Evolutionary conservation across 2,329 filamentous ascomycete genomes (phyloP).

Genomic region (Cadophora gregata): DNA sequence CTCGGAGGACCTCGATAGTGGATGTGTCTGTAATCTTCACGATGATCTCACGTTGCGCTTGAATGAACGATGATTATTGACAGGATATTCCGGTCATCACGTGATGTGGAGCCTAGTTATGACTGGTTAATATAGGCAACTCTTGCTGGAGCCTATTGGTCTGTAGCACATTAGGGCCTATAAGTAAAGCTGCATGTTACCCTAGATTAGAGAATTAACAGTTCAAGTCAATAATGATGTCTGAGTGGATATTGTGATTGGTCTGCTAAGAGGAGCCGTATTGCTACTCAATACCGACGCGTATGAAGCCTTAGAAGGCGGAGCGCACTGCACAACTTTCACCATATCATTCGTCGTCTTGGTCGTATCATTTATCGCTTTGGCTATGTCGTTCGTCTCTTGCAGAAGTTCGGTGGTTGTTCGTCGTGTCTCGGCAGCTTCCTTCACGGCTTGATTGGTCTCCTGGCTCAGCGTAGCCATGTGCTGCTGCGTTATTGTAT

Average conservation of each 20-base stretch:
- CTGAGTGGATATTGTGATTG: constrained; percentile 32
- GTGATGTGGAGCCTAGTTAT: constrained; percentile 11
- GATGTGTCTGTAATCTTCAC: constrained; percentile 30
- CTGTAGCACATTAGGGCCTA: constrained; percentile 4
- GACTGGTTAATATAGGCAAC: constrained; percentile 13
- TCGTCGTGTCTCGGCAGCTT: constrained; percentile 10
- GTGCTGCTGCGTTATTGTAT: constrained; percentile 17
- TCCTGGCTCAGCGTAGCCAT: constrained; percentile 20
- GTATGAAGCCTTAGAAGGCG: constrained; percentile 7
- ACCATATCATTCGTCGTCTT: constrained; percentile 14
- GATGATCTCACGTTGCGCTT: constrained; percentile 35
- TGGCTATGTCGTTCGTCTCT: constrained; percentile 21
- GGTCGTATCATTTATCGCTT: constrained; percentile 9
- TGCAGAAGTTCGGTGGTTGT: constrained; percentile 18
- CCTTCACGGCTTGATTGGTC: constrained; percentile 20
- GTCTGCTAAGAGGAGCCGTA: constrained; percentile 25
- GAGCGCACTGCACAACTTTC: constrained; percentile 7
- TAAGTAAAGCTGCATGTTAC: constrained; percentile 11
- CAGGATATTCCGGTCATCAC: constrained; percentile 12
- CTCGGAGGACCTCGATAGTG: constrained; percentile 31
- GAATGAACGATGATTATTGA: constrained; percentile 24
- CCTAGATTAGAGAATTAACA: constrained; percentile 11
- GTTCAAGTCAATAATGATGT: constrained; percentile 17
- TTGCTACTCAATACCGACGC: constrained; percentile 15
- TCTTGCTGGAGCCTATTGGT: background rate